Evolutionary conservation across 352 stramenopile species (phyloP).

Genomic region (Phytophthora citrophthora): DNA sequence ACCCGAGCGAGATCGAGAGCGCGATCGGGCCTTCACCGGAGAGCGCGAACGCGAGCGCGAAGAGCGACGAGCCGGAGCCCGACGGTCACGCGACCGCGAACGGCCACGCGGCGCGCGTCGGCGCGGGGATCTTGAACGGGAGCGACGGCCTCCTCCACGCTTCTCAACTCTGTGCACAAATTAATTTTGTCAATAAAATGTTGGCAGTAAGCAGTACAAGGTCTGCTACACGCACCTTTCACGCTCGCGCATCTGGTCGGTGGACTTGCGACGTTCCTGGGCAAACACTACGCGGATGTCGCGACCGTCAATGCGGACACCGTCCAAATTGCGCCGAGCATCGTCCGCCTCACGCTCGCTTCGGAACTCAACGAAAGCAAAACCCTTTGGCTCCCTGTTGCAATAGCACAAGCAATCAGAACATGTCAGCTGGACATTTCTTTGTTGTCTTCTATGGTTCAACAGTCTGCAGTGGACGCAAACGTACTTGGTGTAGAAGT

Average conservation of each 20-base stretch:
- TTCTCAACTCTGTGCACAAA: slow-evolving; percentile 34
- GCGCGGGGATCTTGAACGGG: slow-evolving; percentile 43
- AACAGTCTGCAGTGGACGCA: not conserved
- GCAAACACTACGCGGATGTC: slow-evolving; percentile 96
- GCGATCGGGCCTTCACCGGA: slow-evolving; percentile 53
- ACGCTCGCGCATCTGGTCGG: slow-evolving; percentile 94
- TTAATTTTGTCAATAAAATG: not conserved
- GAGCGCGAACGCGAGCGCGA: slow-evolving; percentile 61
- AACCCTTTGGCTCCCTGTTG: slow-evolving; percentile 91
- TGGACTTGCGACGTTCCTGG: slow-evolving; percentile 96
- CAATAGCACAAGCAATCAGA: slow-evolving; percentile 5
- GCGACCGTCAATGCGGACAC: slow-evolving; percentile 90
- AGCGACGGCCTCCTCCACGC: slow-evolving; percentile 36
- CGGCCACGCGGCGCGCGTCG: slow-evolving; percentile 37
- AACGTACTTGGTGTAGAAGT: slow-evolving; percentile 92
- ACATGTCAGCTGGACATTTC: not conserved
- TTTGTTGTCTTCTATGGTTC: not conserved
- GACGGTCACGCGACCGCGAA: slow-evolving; percentile 61
- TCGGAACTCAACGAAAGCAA: slow-evolving; percentile 96
- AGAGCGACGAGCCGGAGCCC: slow-evolving; percentile 43
- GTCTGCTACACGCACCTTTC: slow-evolving; percentile 48
- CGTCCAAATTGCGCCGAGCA: slow-evolving; percentile 92
- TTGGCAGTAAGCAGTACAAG: not conserved
- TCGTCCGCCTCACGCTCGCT: slow-evolving; percentile 92
- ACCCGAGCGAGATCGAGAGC: slow-evolving; percentile 44